Evolutionary conservation across 1,284 basidiomycete species (phyloP), one percentile per base, ranked within the genome.

Genomic region (Trichosporon sp.): DNA sequence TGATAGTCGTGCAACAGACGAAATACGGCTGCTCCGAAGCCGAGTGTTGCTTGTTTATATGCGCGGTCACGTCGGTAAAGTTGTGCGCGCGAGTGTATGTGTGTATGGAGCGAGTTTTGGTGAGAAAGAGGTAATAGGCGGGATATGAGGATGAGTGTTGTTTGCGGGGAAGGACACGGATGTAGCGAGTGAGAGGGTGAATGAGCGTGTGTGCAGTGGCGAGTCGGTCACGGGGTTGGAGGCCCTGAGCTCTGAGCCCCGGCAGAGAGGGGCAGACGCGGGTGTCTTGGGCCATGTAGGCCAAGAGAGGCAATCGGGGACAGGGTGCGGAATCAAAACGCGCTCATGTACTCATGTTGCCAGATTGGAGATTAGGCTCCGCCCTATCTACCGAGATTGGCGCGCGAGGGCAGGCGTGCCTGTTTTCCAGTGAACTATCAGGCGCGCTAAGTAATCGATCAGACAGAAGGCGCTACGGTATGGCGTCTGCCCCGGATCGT

Each of bases 271-370:
- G n/a, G n/a, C n/a, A n/a, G n/a, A n/a, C n/a, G n/a, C n/a, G n/a
- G n/a, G n/a, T n/a, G n/a, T n/a, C n/a, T n/a, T n/a, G n/a, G n/a
- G n/a, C n/a, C n/a, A n/a, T n/a, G n/a, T 27, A 5, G 25, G 25
- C 29, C 49, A 29, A 27, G 49, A 54, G 49, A 19, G 49, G 49
- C 21, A 29, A 54, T 54, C 31, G 16, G n/a, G n/a, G n/a, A n/a
- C n/a, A n/a, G 21, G 49, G 49, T 16, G 49, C 25, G 25, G 49
- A 16, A 29, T 16, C 13, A 27, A 54, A 31, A 49, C 49, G 25
- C 49, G 49, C 49, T 54, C 49, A 54, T 54, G 49, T 54, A 27
- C 46, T 54, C 49, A 54, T 54, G 49, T 54, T 8, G n/a, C n/a
- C n/a, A n/a, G n/a, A n/a, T n/a, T 5, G 37, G 37, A 7, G 16